Conservation (phyloP, 345 rosid genomes). For the Rhizophora mangle region DNA sequence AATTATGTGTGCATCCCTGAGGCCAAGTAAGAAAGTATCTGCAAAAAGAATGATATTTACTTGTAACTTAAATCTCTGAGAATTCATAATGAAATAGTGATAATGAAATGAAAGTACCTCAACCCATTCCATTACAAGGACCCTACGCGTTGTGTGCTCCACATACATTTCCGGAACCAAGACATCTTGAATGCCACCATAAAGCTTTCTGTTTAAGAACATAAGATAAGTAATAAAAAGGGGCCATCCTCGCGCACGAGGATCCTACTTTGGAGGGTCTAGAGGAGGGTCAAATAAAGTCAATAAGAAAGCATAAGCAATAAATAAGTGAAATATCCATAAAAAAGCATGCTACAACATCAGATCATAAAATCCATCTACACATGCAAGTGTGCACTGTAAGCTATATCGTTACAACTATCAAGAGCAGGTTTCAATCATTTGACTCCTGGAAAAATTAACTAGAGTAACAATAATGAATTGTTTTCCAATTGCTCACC, state of each 20-base stretch:
- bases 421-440: neutral
- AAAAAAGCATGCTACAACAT: neutral
- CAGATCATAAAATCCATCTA: too few species aligned
- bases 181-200: slow-evolving; percentile 74
- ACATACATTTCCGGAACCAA: slow-evolving; percentile 75
- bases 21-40: neutral
- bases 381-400: neutral
- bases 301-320: neutral
- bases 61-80: neutral
- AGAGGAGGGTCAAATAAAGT: too few species aligned
- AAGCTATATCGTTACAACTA: neutral
- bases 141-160: slow-evolving; percentile 78
- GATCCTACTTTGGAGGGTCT: too few species aligned
- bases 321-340: too few species aligned
- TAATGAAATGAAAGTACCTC: slow-evolving; percentile 50
- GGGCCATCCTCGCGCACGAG: too few species aligned
- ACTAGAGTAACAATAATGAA: neutral
- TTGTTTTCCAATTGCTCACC: neutral
- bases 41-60: slow-evolving; percentile 8
- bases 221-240: slow-evolving; percentile 1
- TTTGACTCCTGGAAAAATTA: neutral
- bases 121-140: slow-evolving; percentile 94
- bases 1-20: neutral
- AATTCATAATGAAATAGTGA: neutral
- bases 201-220: slow-evolving; percentile 57